phyloP scores from a whole-genome alignment of 768 basidiomycete species.

The Russula vinacea region DNA sequence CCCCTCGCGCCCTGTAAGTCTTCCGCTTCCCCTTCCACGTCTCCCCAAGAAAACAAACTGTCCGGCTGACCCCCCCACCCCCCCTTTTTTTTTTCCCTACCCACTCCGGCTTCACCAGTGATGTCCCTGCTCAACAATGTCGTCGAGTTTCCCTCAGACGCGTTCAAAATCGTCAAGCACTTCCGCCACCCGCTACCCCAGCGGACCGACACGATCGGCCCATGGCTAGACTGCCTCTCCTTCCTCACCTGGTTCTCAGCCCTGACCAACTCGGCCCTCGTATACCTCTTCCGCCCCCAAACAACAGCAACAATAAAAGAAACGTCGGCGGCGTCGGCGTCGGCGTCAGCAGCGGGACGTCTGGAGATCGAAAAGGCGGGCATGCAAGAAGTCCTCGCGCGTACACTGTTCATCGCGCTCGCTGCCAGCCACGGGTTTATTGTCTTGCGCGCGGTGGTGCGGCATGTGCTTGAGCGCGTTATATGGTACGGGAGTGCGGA shows the following conservation, averaged over 20 bases:
- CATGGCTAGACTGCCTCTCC: constrained; percentile 86
- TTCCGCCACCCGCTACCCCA: constrained; percentile 77
- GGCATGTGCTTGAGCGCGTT: constrained; percentile 69
- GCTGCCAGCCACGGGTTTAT: constrained; percentile 86
- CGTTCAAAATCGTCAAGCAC: constrained; percentile 90
- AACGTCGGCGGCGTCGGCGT: background rate
- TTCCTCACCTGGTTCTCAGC: constrained; percentile 89
- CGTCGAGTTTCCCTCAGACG: constrained; percentile 88
- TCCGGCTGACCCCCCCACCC: background rate
- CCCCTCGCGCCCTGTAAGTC: constrained; percentile 74
- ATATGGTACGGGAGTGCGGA: constrained; percentile 75
- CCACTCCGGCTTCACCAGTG: constrained; percentile 36
- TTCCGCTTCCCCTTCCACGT: background rate
- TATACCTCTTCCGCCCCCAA: constrained; percentile 82
- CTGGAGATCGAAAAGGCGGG: background rate
- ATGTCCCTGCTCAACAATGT: constrained; percentile 92
- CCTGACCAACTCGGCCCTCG: constrained; percentile 83
- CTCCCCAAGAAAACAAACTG: background rate
- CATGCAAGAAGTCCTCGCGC: constrained; percentile 30
- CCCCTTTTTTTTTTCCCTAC: background rate
- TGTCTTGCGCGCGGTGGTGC: constrained; percentile 55
- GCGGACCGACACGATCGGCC: constrained; percentile 89
- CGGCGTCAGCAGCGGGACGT: background rate
- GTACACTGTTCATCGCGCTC: constrained; percentile 55
- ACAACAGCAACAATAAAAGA: too few species aligned